Conservation (phyloP, 495 filamentous ascomycete genomes). For the Lophium mytilinum region DNA sequence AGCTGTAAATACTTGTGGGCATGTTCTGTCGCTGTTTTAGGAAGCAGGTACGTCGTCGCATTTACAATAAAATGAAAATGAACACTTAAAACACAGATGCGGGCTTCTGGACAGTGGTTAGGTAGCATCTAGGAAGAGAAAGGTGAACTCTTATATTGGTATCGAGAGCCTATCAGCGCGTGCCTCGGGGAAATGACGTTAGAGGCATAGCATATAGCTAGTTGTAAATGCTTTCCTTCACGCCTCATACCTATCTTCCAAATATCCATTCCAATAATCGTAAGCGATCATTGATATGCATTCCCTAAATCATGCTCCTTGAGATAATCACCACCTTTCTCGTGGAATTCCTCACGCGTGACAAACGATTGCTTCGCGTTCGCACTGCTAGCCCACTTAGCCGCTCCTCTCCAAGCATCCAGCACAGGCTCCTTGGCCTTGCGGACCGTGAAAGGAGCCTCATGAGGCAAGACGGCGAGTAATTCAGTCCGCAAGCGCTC, state of each 20-base stretch:
- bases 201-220: no score
- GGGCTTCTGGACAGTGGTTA: no score
- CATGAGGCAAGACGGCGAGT: slow-evolving; percentile 60
- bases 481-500: slow-evolving; percentile 69
- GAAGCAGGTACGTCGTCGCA: no score
- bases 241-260: no score
- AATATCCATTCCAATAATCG: not conserved
- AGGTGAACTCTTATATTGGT: no score
- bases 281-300: slow-evolving; percentile 3
- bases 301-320: slow-evolving; percentile 27
- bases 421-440: slow-evolving; percentile 64
- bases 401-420: slow-evolving; percentile 90
- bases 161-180: no score
- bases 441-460: slow-evolving; percentile 54
- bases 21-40: no score
- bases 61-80: no score
- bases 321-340: slow-evolving; percentile 36
- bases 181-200: no score
- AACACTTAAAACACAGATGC: no score
- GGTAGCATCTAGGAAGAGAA: no score
- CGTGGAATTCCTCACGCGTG: slow-evolving; percentile 29
- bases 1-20: not conserved
- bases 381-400: slow-evolving; percentile 55
- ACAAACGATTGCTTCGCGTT: slow-evolving; percentile 25
- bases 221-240: no score